Evolutionary conservation across 371 early-diverging fungal species (phyloP), one percentile per base, ranked within the genome.

Genomic region (Rhizopus sp.): DNA sequence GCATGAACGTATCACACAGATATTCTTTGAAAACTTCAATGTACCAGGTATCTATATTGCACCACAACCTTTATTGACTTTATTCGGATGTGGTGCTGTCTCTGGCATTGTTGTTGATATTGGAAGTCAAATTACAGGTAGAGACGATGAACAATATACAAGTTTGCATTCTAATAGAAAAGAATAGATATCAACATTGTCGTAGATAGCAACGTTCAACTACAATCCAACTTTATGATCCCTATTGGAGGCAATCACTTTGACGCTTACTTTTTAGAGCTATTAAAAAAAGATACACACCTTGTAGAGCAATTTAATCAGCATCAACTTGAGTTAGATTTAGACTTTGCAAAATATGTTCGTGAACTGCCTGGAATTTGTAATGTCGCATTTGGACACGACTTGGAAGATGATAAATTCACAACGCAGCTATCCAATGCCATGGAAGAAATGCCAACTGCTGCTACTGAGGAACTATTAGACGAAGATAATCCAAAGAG

Each of bases 21-120:
- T 95, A 31, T 87, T 92, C 56, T 97, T 97, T 72, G 96, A 96
- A 75, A 81, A 80, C 40, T 86, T 92, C 56, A 95, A 95, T 62
- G 88, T 88, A 7, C 94, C 96, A 12, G 89, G 89, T n/a, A 77
- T 97, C 4, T 85, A 88, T 55, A 77, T 95, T 50, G 81, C 88
- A 8, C 93, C 93, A 50, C 89, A 93, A 59, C 91, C 96, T 6
- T 69, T 94, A 30, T 76, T 89, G 68, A 85, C 91, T 0, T 66
- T 92, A 4, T 95, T 88, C 64, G 96, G 93, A 2, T 85, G 86
- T 59, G 92, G 89, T 15, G 66, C 84, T 8, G 78, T 87, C 4
- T 87, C 90, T 2, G 97, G 94, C 13, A 66, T 94, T 1, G 89
- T 95, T 12, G 82, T 96, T n/a, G 95, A 96, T 64, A 82, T 96